Evolutionary conservation across 2,329 filamentous ascomycete species (phyloP).

Genomic region (Paraconiothyrium sp.): DNA sequence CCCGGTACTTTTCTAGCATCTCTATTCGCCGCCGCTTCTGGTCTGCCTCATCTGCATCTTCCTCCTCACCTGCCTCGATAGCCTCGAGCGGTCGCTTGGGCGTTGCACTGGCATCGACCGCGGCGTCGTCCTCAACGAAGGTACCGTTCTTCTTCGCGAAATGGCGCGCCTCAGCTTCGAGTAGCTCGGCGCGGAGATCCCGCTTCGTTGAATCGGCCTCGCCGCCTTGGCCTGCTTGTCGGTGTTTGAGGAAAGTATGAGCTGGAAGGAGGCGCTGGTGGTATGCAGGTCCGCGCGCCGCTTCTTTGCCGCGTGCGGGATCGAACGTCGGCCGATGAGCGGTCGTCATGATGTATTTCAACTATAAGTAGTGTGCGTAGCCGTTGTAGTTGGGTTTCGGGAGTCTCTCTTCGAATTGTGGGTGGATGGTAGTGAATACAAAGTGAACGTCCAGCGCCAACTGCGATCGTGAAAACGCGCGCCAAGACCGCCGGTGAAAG

Average conservation of each 20-base stretch:
- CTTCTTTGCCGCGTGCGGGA: slow-evolving; percentile 94
- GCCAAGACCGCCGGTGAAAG: slow-evolving; percentile 32
- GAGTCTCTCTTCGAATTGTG: slow-evolving; percentile 38
- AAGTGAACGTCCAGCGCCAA: slow-evolving; percentile 16
- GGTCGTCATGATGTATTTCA: slow-evolving; percentile 54
- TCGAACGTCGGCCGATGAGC: slow-evolving; percentile 93
- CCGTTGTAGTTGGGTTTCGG: slow-evolving; percentile 31
- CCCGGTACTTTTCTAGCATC: slow-evolving; percentile 86
- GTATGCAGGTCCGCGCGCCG: slow-evolving; percentile 90
- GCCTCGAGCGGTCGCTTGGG: slow-evolving; percentile 73
- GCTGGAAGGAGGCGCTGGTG: slow-evolving; percentile 95
- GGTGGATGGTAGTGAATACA: slow-evolving; percentile 18
- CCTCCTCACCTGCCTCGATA: slow-evolving; percentile 52
- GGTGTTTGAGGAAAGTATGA: slow-evolving; percentile 85
- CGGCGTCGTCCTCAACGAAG: slow-evolving; percentile 58
- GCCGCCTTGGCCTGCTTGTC: slow-evolving; percentile 88
- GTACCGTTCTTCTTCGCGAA: slow-evolving; percentile 83
- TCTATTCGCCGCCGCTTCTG: slow-evolving; percentile 77
- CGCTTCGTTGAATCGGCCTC: slow-evolving; percentile 74
- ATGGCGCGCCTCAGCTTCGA: slow-evolving; percentile 87
- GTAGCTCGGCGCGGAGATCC: slow-evolving; percentile 88
- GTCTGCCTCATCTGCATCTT: slow-evolving; percentile 74
- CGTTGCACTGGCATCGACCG: slow-evolving; percentile 51
- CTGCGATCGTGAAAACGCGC: slow-evolving; percentile 12
- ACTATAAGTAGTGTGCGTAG: not conserved